Evolutionary conservation across 2,329 filamentous ascomycete genomes (phyloP), one percentile per base, ranked within the genome.

Genomic region (Drechslerella stenobrocha): DNA sequence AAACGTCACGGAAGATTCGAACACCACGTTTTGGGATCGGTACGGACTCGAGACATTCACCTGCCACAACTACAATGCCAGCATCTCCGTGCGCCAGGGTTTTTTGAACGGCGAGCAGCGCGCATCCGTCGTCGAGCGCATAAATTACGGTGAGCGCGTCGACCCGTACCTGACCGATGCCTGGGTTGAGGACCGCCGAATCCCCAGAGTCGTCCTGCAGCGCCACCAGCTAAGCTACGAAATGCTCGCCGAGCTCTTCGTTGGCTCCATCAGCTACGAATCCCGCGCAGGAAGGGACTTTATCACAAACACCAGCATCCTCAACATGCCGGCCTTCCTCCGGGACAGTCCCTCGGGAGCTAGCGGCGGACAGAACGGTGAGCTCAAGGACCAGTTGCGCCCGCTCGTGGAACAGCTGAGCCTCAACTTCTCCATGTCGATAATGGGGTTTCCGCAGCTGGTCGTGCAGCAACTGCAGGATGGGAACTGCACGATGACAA

Each of bases 321-420:
- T 61, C 7, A 63, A 53, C 23, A 69, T 69, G 57, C 52, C 64
- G 4, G 20, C 51, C 0, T 63, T 69, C 20, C 20, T 69, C n/a
- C 48, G 51, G 18, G 52, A 56, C 7, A 63, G 55, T 20, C 18
- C 37, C n/a, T n/a, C n/a, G n/a, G n/a, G n/a, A 2, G 50, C 40
- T n/a, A 26, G 11, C 5, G 42, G 26, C 2, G 55, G 55, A 53
- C 45, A 30, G 42, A 55, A 46, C 22, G 50, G 37, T 30, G 42
- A 67, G 26, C 26, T 67, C 8, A 52, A 60, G 34, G 24, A 48
- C 23, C 30, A 24, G 20, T 57, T 69, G 6, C 47, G 46, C 15
- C 32, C 32, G 6, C 28, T 63, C 9, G 52, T 45, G 28, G 64
- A 69, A 18, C 45, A 69, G 20, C 40, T 69, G 5, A 69, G 64